Evolutionary conservation across 768 basidiomycete species (phyloP), one percentile per base, ranked within the genome.

Genomic region (Suillus subaureus): DNA sequence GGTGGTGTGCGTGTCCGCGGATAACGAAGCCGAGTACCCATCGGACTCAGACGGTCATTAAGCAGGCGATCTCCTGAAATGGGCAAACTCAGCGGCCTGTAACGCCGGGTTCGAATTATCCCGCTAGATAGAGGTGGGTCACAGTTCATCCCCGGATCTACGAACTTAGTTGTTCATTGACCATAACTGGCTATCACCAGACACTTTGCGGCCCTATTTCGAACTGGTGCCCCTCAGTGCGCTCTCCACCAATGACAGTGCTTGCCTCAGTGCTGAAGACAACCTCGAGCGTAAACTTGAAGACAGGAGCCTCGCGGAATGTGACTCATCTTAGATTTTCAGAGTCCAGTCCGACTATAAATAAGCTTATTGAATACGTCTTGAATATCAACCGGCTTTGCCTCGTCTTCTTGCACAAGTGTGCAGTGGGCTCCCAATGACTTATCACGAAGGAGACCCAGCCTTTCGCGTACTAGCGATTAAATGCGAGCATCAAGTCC

Each of bases 131-230:
- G 35, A 57, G 56, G 56, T 57, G 56, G n/a, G 35, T 39, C 23
- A 57, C 35, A 57, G 56, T 57, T 57, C 33, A 55, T 21, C 54
- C 54, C 33, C 33, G 21, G 54, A 55, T 55, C 54, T 57, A 57
- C 56, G 23, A 37, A 57, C 35, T 37, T 37, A 23, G 56, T 23
- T 37, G 15, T 13, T 23, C 56, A 57, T 57, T 57, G n/a, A 23
- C 56, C 15, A 37, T 7, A 57, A 37, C 7, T 37, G 4, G 56
- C n/a, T 37, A 57, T 23, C 23, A 58, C 3, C n/a, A 56, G 55
- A 56, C 23, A 57, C 23, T 5, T 9, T 15, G 26, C 57, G 4
- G 26, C 37, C 39, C 57, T 39, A 58, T 55, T 33, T n/a, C 21
- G 13, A 55, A n/a, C 6, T 12, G 21, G 21, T 55, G 12, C 33